Base-by-base conservation (phyloP, 352 stramenopile species). In the Phytopythium boreale region DNA sequence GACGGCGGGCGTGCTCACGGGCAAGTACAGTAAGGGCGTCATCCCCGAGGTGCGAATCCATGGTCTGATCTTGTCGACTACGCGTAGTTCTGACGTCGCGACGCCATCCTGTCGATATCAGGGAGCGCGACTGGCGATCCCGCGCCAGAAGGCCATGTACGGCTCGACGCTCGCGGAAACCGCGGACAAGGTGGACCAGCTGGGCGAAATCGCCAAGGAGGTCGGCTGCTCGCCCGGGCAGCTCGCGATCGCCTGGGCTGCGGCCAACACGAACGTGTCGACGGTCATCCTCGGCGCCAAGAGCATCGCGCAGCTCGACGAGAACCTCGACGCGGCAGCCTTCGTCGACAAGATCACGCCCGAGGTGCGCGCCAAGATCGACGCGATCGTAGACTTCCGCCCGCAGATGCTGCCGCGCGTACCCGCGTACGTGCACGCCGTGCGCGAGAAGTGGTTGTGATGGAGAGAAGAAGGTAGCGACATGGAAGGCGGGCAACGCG, bases 1-100 rank as follows among this genome's bases (percentile, higher is more conserved):
- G n/a, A 75, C 68, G 1, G 83, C 74, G 22, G 84, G 82, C 10
- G 64, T 92, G 9, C 64, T 93, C 39, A 88, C 84, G 47, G 81
- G 81, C 64, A 92, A 92, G 63, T 91, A 91, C 79, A 84, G 74
- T 71, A 80, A 77, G n/a, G 79, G 72, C 14, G 49, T 56, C 17
- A 77, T 81, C 36, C 76, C 70, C 12, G 68, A 60, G 52, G 46
- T 73, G 17, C 68, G 69, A 34, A 34, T 7, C 4, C 7, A 7
- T 7, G 29, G 29, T 34, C 29, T 7, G 4, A 34, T 34, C 29
- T 34, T 34, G 29, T 34, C 29, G 7, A 3, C 29, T 7, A 7
- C 29, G 29, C 7, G 29, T 34, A 8, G 29, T 34, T 34, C 29
- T 34, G 29, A 34, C 29, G 29, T 34, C 7, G 29, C 29, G 7